Evolutionary conservation across 225 moss, liverwort and hornwort species (phyloP), one percentile per base, ranked within the genome.

Genomic region (Neckera pumila): DNA sequence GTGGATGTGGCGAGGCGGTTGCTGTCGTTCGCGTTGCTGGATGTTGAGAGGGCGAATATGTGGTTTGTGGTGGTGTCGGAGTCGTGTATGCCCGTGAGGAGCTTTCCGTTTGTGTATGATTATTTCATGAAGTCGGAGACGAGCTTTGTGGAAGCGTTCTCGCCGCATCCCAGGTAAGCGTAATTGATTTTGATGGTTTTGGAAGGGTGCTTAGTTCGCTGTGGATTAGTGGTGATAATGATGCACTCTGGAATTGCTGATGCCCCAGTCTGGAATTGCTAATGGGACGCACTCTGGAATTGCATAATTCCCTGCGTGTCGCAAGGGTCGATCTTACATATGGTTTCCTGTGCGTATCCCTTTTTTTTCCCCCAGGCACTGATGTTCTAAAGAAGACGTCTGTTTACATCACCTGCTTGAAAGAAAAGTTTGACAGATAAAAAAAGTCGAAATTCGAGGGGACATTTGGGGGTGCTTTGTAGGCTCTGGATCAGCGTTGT

Each of bases 1-100:
- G 90, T 90, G 65, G 94, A 94, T 27, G 94, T 90, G 33, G 89
- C 93, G 36, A 89, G 94, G 19, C 72, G 94, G n/a, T 54, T 94
- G 90, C 85, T 94, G 60, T 92, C 91, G 51, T 94, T 94, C 18
- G 94, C 94, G 7, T n/a, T 94, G 57, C 67, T 94, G 75, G 94
- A 94, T 40, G 16, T 22, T 0, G 57, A 10, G 14, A 65, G 74
- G 27, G 88, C 92, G 43, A 94, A 94, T 54, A 70, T 92, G 91
- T 94, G 94, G 94, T 94, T 94, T 25, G 89, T 87, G 38, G 53
- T 94, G 5, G 87, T 92, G 30, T 94, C 92, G 8, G 94, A 94
- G 54, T 83, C 94, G 42, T 94, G 94, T 49, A 7, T 92, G 57
- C 94, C 94, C 3, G 90, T 92, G 38, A 89, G 94, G 33, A 88